Evolutionary conservation across 2,329 filamentous ascomycete genomes (phyloP).

Genomic region (Cladophialophora psammophila): DNA sequence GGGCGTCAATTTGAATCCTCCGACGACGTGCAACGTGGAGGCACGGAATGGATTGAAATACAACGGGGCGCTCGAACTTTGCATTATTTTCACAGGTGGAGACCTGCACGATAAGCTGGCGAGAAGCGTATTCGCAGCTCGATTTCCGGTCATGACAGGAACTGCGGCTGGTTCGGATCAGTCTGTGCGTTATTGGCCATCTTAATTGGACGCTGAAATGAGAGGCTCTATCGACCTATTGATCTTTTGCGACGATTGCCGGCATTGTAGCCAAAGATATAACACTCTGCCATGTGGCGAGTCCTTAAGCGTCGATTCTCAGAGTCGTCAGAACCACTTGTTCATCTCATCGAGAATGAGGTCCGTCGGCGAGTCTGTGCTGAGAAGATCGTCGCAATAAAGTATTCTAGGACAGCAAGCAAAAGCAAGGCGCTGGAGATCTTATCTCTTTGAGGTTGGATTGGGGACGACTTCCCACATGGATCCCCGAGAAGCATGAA

Average conservation of each 20-base stretch:
- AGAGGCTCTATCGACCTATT: background rate
- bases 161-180: background rate
- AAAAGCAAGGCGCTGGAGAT: too few relatives aligned
- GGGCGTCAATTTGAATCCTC: conserved; percentile 4
- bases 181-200: background rate
- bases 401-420: too few relatives aligned
- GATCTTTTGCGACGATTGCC: background rate
- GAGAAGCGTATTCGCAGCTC: background rate
- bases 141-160: background rate
- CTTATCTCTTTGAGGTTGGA: too few relatives aligned
- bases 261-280: background rate
- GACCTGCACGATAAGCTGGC: background rate
- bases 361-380: too few relatives aligned
- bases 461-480: too few relatives aligned
- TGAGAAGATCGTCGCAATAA: too few relatives aligned
- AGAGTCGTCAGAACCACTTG: too few relatives aligned
- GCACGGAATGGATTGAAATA: background rate
- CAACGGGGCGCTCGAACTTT: background rate
- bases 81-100: background rate
- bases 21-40: conserved; percentile 5
- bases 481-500: too few relatives aligned
- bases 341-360: too few relatives aligned
- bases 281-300: background rate
- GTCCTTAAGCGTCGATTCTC: background rate
- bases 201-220: background rate